Conservation (phyloP, 768 basidiomycete genomes). For the Calocybe gangraenosa region DNA sequence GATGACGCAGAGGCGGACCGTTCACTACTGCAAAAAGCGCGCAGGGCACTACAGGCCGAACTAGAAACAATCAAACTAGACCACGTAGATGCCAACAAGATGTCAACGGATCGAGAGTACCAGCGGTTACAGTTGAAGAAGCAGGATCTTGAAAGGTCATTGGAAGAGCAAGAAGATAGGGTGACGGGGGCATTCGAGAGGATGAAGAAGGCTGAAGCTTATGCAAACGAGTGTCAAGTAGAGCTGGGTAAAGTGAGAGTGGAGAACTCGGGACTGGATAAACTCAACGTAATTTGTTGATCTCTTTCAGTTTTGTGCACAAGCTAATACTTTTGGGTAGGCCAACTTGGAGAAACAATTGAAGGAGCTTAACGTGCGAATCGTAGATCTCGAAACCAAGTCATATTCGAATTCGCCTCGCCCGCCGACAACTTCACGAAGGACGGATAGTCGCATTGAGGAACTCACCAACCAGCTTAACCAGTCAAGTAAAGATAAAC, state of each 20-base stretch:
- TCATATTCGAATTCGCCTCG: constrained; percentile 66
- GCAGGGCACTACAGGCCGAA: constrained; percentile 75
- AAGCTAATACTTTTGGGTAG: constrained; percentile 31
- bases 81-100: constrained; percentile 62
- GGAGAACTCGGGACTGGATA: constrained; percentile 81
- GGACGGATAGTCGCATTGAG: constrained; percentile 67
- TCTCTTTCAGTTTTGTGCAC: constrained; percentile 1
- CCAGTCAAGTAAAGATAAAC: constrained; percentile 46
- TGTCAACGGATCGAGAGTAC: constrained; percentile 68
- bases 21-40: constrained; percentile 73
- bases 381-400: constrained; percentile 79
- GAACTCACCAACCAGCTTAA: constrained; percentile 62
- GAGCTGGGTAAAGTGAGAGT: constrained; percentile 73
- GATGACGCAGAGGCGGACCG: constrained; percentile 86
- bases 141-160: constrained; percentile 72
- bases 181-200: constrained; percentile 68
- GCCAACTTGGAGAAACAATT: constrained; percentile 81
- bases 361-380: constrained; percentile 78
- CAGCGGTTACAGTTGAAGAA: constrained; percentile 77
- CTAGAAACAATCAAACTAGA: constrained; percentile 79
- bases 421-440: constrained; percentile 48
- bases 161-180: constrained; percentile 77
- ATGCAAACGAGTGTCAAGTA: constrained; percentile 69
- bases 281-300: constrained; percentile 54
- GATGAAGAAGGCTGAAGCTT: constrained; percentile 77